Conservation (phyloP, 1,284 basidiomycete species). For the Puccinia novopanici region DNA sequence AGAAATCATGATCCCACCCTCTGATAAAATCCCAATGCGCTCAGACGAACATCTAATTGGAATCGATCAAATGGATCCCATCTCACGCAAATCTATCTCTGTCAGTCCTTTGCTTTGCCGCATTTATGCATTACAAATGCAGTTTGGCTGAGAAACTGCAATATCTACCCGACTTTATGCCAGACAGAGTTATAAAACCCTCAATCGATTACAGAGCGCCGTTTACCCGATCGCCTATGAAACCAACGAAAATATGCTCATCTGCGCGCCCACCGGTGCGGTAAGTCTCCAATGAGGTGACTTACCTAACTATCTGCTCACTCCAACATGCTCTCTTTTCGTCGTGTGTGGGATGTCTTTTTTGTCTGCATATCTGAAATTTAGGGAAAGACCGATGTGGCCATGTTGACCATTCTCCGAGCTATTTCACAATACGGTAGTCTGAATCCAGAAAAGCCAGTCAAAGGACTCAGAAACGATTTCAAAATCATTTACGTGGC, state of each 20-base stretch:
- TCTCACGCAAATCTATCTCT: conserved; percentile 58
- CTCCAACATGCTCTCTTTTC: too few relatives aligned
- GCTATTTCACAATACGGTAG: too few relatives aligned
- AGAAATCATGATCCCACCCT: conserved; percentile 59
- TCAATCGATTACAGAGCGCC: too few relatives aligned
- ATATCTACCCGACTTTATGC: conserved; percentile 92
- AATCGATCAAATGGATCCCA: conserved; percentile 57
- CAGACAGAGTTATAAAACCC: too few relatives aligned
- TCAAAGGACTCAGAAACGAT: too few relatives aligned
- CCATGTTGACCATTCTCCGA: too few relatives aligned
- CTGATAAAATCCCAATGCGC: too few relatives aligned
- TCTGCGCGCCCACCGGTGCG: conserved; percentile 94
- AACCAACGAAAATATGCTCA: conserved; percentile 92
- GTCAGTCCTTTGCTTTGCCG: conserved; percentile 3
- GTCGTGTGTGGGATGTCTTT: conserved; percentile 90
- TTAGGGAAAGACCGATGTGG: too few relatives aligned
- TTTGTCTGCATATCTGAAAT: too few relatives aligned
- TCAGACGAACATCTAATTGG: conserved; percentile 57
- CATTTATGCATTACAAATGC: background rate
- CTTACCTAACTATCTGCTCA: too few relatives aligned
- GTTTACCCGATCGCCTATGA: conserved; percentile 89
- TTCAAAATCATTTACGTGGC: too few relatives aligned
- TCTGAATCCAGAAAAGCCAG: too few relatives aligned
- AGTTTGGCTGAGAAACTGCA: background rate
- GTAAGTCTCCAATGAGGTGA: conserved; percentile 70